These are phyloP conservation scores for Paramecium bursaria DNA, from an alignment of 73 alveolate genomes.

Conservation along the genomic window DNA sequence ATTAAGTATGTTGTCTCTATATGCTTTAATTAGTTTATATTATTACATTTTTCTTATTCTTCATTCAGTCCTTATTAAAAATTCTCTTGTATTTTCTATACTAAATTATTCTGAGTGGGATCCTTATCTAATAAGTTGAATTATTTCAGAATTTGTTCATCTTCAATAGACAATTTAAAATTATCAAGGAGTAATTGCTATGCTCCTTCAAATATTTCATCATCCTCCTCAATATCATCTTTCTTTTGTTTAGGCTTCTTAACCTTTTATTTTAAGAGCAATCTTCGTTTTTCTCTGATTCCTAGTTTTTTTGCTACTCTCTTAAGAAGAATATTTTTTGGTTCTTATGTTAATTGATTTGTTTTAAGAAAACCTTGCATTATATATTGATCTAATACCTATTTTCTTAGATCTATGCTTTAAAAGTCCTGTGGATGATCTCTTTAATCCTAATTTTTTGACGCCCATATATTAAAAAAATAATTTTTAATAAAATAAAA, in stretches of 20 bases:
- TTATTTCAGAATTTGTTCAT: conserved; percentile 62
- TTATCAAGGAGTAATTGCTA: conserved; percentile 3
- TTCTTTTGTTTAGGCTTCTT: no score
- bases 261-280: not conserved
- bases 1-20: conserved; percentile 65
- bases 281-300: conserved; percentile 45
- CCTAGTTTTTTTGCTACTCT: conserved; percentile 20
- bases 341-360: conserved; percentile 35
- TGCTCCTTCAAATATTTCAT: conserved; percentile 6
- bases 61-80: conserved; percentile 43
- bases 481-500: no score
- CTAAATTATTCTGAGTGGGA: not conserved
- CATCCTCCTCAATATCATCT: conserved; percentile 4
- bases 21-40: no score
- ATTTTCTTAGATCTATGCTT: conserved; percentile 32
- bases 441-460: not conserved
- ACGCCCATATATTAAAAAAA: not conserved
- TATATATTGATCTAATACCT: no score
- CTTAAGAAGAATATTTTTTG: conserved; percentile 23
- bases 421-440: conserved; percentile 36
- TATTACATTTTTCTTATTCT: conserved; percentile 48
- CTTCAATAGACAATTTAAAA: conserved; percentile 63
- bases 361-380: conserved; percentile 33
- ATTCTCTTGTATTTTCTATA: conserved; percentile 20
- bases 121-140: conserved; percentile 43